These are phyloP conservation scores for Nothophaeocryptopus gaeumannii DNA, from an alignment of 2,329 filamentous ascomycete genomes.

Conservation along the genomic window DNA sequence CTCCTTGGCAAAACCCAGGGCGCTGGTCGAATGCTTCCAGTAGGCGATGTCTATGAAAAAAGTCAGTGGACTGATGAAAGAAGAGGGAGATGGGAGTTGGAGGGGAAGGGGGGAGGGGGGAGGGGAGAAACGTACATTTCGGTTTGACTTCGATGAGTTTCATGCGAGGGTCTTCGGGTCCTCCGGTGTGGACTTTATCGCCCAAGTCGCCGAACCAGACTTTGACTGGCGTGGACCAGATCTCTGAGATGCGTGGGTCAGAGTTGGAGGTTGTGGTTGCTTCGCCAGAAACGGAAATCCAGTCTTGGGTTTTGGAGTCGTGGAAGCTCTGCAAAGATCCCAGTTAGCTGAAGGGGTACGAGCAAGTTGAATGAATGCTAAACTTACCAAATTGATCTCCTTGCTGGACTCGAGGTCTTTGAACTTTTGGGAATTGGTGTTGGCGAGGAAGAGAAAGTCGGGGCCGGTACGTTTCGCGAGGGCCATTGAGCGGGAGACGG, in stretches of 20 bases:
- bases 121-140: conserved; percentile 27
- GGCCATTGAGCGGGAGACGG: conserved; percentile 49
- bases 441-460: conserved; percentile 52
- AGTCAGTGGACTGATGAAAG: neutral
- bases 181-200: conserved; percentile 49
- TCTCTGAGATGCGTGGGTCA: conserved; percentile 50
- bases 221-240: conserved; percentile 39
- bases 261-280: conserved; percentile 41
- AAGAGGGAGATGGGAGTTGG: too few species aligned
- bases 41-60: conserved; percentile 31
- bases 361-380: too few species aligned
- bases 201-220: conserved; percentile 53
- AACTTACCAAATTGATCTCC: too few species aligned
- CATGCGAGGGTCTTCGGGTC: conserved; percentile 49
- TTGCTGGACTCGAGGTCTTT: conserved; percentile 44
- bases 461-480: conserved; percentile 56
- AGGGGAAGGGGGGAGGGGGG: too few species aligned
- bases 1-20: conserved; percentile 34
- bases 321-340: too few species aligned
- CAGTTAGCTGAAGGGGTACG: too few species aligned
- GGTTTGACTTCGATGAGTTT: conserved; percentile 40
- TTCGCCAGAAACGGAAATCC: conserved; percentile 47
- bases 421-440: conserved; percentile 49
- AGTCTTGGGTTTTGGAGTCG: conserved; percentile 47
- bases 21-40: conserved; percentile 32